These are phyloP conservation scores for Penicillium malachiteum DNA, from an alignment of 495 filamentous ascomycete genomes.

Conservation along the genomic window DNA sequence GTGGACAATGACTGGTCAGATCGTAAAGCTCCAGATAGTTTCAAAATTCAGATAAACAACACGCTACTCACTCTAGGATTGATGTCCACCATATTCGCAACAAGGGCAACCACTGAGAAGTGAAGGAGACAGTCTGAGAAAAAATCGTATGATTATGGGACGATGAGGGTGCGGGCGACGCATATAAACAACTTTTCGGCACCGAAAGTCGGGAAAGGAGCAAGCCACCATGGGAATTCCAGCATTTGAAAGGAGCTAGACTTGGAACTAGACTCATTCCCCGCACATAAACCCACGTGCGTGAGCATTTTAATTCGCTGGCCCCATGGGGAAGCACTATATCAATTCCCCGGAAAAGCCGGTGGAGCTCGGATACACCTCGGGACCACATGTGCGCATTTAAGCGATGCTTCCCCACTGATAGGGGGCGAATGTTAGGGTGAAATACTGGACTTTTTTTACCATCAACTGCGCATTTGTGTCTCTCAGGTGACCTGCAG, in stretches of 20 bases:
- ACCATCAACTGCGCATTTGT: no score
- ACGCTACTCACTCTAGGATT: constrained; percentile 1
- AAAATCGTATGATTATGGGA: constrained; percentile 1
- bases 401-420: not conserved
- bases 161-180: not conserved
- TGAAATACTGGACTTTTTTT: no score
- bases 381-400: constrained; percentile 23
- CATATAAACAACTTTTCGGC: constrained; percentile 12
- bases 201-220: constrained; percentile 6
- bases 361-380: constrained; percentile 17
- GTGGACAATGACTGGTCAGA: constrained; percentile 3
- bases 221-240: constrained; percentile 1
- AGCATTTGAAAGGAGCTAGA: not conserved
- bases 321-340: no score
- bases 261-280: not conserved
- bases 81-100: not conserved
- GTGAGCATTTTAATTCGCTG: no score
- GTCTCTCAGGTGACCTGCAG: no score
- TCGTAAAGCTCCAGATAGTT: no score
- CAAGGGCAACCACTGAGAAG: not conserved
- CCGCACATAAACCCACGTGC: constrained; percentile 3
- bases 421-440: no score
- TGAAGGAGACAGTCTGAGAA: not conserved
- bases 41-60: not conserved
- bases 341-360: constrained; percentile 11